These are phyloP conservation scores for Arachnomyces sp. DNA, from an alignment of 2,329 filamentous ascomycete species.

Conservation along the genomic window DNA sequence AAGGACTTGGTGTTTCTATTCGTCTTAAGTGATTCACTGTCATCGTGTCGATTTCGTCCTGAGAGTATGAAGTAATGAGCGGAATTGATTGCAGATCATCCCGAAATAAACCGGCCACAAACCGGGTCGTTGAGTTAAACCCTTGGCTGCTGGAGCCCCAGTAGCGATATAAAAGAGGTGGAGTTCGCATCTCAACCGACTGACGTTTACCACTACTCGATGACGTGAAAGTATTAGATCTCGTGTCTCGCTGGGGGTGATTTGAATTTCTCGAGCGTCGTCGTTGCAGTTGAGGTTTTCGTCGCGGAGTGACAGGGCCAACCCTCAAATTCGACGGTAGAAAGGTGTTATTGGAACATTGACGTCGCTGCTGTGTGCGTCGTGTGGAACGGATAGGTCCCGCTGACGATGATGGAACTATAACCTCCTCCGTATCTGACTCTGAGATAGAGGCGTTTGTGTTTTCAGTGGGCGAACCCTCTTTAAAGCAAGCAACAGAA, in stretches of 20 bases:
- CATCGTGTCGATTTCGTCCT: slow-evolving; percentile 14
- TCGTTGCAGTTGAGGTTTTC: neutral
- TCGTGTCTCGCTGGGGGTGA: neutral
- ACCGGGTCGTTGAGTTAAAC: slow-evolving; percentile 17
- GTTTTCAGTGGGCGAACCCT: no score
- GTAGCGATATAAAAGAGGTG: slow-evolving; percentile 28
- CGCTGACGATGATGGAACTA: no score
- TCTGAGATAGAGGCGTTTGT: no score
- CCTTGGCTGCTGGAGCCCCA: slow-evolving; percentile 25
- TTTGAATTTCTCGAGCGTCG: neutral
- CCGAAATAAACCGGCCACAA: slow-evolving; percentile 23
- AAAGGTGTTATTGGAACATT: neutral
- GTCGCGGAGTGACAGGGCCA: neutral
- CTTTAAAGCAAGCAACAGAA: no score
- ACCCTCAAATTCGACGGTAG: neutral
- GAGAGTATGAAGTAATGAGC: slow-evolving; percentile 8
- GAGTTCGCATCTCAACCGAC: slow-evolving; percentile 8
- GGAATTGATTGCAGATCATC: slow-evolving; percentile 6
- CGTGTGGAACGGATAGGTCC: no score
- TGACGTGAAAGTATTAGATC: no score
- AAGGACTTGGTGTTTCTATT: slow-evolving; percentile 17
- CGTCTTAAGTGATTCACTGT: slow-evolving; percentile 21
- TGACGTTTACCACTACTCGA: neutral
- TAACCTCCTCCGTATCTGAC: no score
- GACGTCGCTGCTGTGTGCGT: neutral